Evolutionary conservation across 306 rosid genomes (phyloP).

Genomic region (Aeschynomene evenia): DNA sequence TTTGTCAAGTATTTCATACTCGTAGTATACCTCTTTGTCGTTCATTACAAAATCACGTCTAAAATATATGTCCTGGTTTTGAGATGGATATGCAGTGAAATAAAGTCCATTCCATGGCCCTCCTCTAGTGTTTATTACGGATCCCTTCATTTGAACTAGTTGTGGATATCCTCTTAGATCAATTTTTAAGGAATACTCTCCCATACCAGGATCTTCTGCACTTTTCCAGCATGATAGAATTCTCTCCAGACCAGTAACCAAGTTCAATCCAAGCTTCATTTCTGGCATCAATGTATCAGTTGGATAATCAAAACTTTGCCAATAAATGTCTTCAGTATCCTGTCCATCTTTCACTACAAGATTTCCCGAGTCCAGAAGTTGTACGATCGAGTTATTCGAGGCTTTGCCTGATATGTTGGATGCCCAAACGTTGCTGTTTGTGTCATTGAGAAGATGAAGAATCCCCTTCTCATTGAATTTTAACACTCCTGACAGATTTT

Average conservation of each 20-base stretch:
- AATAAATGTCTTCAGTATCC: not conserved
- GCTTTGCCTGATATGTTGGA: not conserved
- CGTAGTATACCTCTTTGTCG: constrained; percentile 1
- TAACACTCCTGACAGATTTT: not conserved
- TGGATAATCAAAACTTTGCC: not conserved
- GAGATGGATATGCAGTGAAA: not conserved
- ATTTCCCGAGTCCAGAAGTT: not conserved
- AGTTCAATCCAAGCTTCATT: constrained; percentile 16
- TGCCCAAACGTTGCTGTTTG: not conserved
- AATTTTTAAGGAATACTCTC: not conserved
- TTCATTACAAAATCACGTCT: not conserved
- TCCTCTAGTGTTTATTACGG: not conserved
- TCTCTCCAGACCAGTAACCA: not conserved
- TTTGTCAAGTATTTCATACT: not conserved
- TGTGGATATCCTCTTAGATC: not conserved
- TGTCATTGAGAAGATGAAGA: not conserved
- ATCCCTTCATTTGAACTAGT: not conserved
- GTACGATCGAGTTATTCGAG: not conserved
- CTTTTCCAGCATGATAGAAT: constrained; percentile 29
- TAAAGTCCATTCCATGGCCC: constrained; percentile 21
- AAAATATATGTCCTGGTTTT: not conserved
- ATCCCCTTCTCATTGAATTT: not conserved
- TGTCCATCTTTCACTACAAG: not conserved
- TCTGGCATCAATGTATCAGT: not conserved
- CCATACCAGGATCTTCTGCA: constrained; percentile 19